Conservation (phyloP, 192 early-diverging fungal species). For the Pilaira anomala region DNA sequence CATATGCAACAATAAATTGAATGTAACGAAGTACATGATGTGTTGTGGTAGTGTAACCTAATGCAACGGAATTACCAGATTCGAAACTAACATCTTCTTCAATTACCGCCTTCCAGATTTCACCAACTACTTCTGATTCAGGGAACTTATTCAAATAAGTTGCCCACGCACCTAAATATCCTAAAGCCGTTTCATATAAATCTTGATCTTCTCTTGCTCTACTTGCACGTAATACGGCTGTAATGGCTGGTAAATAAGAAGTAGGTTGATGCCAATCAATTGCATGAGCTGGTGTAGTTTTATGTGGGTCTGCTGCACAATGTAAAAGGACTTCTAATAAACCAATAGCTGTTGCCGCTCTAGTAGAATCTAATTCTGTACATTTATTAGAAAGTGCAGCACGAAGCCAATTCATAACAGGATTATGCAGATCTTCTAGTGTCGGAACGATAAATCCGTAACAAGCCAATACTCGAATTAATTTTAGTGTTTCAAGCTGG, state of each 20-base stretch:
- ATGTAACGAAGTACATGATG: slow-evolving; percentile 11
- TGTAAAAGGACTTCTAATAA: slow-evolving; percentile 37
- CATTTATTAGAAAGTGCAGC: neutral
- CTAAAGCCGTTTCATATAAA: slow-evolving; percentile 6
- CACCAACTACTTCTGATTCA: neutral
- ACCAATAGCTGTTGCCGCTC: slow-evolving; percentile 28
- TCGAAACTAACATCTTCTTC: neutral
- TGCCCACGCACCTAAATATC: slow-evolving; percentile 23
- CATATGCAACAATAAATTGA: slow-evolving; percentile 17
- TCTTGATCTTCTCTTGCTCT: neutral
- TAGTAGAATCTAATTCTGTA: neutral
- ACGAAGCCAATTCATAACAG: slow-evolving; percentile 32
- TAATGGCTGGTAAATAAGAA: slow-evolving; percentile 34
- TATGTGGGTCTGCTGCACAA: slow-evolving; percentile 43
- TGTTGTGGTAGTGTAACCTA: neutral
- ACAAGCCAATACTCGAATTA: slow-evolving; percentile 40
- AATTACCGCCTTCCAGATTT: neutral
- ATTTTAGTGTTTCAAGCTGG: slow-evolving; percentile 37
- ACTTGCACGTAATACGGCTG: slow-evolving; percentile 12
- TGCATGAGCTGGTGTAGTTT: slow-evolving; percentile 44
- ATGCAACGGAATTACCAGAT: neutral
- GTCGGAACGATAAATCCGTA: slow-evolving; percentile 54
- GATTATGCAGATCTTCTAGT: slow-evolving; percentile 36
- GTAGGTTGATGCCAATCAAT: slow-evolving; percentile 48
- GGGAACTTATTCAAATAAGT: slow-evolving; percentile 11